Percentiles rank a stretch among this genome's conserved stretches.
phyloP scores from a whole-genome alignment of 2,329 filamentous ascomycete genomes.

The Colletotrichum magnum region DNA sequence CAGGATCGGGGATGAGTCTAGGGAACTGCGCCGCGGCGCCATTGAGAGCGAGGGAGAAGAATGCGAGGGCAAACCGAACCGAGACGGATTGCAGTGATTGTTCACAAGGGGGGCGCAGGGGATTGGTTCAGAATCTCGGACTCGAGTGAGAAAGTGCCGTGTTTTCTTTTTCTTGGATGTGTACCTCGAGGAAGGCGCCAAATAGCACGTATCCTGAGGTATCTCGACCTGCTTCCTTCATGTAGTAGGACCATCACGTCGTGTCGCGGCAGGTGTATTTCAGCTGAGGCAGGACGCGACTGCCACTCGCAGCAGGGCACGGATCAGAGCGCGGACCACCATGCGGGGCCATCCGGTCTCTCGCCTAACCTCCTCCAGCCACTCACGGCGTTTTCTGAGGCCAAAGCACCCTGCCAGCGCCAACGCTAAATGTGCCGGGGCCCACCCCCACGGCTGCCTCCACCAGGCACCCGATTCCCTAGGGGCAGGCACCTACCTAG shows the following conservation, averaged over 20 bases:
- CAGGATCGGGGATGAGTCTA: background rate
- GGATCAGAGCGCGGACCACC: background rate
- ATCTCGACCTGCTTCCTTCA: background rate
- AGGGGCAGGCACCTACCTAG: no score
- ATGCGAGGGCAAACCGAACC: no score
- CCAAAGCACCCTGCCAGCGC: background rate
- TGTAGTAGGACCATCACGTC: background rate
- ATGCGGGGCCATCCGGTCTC: background rate
- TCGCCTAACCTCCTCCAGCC: background rate
- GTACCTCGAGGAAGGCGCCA: no score
- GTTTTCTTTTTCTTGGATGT: no score
- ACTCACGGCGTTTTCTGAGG: background rate
- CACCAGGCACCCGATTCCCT: constrained; percentile 7
- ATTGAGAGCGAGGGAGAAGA: background rate
- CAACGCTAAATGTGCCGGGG: no score
- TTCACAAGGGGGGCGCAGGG: no score
- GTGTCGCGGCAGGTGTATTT: background rate
- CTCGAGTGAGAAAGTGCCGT: no score
- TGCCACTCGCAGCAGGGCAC: constrained; percentile 21
- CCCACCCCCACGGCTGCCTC: constrained; percentile 8
- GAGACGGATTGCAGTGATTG: no score
- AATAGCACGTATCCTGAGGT: no score
- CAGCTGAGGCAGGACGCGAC: background rate
- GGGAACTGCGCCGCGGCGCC: background rate
- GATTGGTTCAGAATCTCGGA: no score